A percentile compares a stretch with the other conserved stretches of the same genome.
Evolutionary conservation across 192 early-diverging fungal species (phyloP).

Genomic region (Linnemannia exigua): DNA sequence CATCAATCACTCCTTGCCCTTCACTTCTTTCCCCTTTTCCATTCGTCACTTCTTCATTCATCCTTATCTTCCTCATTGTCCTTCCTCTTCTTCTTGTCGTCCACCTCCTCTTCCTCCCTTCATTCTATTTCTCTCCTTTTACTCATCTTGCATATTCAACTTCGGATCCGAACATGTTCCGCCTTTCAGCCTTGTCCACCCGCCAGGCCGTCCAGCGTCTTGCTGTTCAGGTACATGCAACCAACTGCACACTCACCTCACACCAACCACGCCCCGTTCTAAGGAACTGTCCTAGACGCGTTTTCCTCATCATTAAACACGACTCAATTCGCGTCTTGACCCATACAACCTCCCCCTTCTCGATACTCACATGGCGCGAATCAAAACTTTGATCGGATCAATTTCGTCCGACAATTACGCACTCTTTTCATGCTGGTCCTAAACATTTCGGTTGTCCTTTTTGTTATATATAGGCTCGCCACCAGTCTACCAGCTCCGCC

Average conservation of each 20-base stretch:
- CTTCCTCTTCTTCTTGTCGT: neutral
- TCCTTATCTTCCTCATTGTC: neutral
- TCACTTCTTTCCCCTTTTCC: neutral
- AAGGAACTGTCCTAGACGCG: neutral
- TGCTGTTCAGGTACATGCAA: conserved; percentile 53
- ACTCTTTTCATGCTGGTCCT: neutral
- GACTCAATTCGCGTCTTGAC: neutral
- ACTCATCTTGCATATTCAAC: neutral
- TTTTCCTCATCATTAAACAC: neutral
- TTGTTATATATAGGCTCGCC: conserved; percentile 19
- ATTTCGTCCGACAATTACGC: neutral
- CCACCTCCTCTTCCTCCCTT: neutral
- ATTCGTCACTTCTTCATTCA: neutral
- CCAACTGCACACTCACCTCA: neutral
- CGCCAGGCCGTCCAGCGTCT: conserved; percentile 58
- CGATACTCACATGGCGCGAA: neutral
- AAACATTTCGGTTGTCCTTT: neutral
- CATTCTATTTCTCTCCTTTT: neutral
- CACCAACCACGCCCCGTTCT: neutral
- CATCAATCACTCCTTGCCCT: neutral
- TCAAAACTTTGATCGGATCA: neutral
- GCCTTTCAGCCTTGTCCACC: conserved; percentile 48
- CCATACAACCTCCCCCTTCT: neutral
- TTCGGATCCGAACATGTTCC: conserved; percentile 36
- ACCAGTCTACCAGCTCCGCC: conserved; percentile 46